Base-by-base conservation (phyloP, 2,329 filamentous ascomycete genomes). In the Fusarium anthophilum region DNA sequence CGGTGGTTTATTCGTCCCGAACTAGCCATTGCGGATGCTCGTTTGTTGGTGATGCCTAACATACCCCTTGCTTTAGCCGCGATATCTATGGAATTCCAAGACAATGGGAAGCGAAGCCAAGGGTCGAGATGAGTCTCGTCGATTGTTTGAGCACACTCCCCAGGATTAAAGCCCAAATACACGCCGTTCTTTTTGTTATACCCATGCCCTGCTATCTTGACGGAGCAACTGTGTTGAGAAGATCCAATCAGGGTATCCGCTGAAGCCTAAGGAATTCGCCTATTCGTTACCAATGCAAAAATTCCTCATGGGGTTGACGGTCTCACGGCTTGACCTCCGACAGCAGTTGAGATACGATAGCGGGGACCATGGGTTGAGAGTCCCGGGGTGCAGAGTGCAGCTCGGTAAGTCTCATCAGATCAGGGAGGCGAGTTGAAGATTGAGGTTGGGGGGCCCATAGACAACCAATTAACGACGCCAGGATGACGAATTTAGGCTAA, bases 171-270 rank as follows among this genome's bases (percentile, higher is more conserved):
- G 51, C 51, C 51, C 35, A 41, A 55, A 26, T 20, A 43, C 65
- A 66, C 43, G 56, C 48, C 59, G 15, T 65, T 30, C 54, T 56
- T 37, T 55, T 35, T 38, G 35, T 53, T 20, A 17, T 47, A 30
- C 41, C 69, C 63, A 44, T 64, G n/a, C 38, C 53, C 47, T 54
- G 39, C 28, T 53, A 10, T 50, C 53, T 72, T 53, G 51, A 55
- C 61, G 61, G 64, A 67, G 39, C 43, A 65, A 67, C 55, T 56
- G 63, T 66, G 58, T 65, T 66, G 48, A 58, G n/a, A 53, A 63
- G 69, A 66, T 37, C 69, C 75, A 74, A 76, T 73, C 66, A 66
- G 59, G 35, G 70, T 60, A 68, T 65, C 65, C 51, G 58, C 43
- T 69, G 39, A 62, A 61, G 37, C 53, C 50, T 57, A 57, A 68